phyloP scores from a whole-genome alignment of 495 filamentous ascomycete species.

The Penicillium cataractarum region DNA sequence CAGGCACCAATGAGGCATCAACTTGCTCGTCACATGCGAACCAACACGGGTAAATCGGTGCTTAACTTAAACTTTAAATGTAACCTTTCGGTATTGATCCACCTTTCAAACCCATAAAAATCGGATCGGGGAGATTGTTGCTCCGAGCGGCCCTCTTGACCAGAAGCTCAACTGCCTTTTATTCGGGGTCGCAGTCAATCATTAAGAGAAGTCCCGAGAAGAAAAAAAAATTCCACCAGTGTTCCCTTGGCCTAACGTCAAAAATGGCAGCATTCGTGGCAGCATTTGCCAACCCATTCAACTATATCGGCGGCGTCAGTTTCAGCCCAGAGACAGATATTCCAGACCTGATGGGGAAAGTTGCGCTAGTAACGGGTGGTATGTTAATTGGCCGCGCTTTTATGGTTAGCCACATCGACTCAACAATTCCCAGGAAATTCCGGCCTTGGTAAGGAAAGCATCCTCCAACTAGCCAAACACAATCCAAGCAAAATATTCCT shows the following conservation, averaged over 20 bases:
- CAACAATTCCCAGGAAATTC: conserved; percentile 46
- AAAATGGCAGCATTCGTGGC: conserved; percentile 29
- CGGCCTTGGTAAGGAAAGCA: conserved; percentile 61
- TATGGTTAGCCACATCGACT: neutral
- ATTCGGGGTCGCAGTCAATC: no score
- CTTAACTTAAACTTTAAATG: no score
- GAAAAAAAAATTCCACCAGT: neutral
- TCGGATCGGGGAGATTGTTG: no score
- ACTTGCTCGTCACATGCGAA: no score
- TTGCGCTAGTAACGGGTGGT: conserved; percentile 62
- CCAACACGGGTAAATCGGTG: no score
- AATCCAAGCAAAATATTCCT: conserved; percentile 60
- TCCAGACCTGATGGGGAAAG: conserved; percentile 52
- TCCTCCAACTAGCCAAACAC: conserved; percentile 57
- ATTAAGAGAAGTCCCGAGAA: no score
- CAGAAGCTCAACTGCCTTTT: no score
- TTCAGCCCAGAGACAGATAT: conserved; percentile 54
- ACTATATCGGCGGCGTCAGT: conserved; percentile 32
- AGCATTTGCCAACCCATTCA: conserved; percentile 28
- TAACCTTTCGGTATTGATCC: no score
- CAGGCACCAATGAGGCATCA: no score
- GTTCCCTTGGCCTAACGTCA: neutral
- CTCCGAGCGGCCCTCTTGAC: no score
- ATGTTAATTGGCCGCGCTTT: conserved; percentile 24
- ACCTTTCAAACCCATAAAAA: no score